Evolutionary conservation across 306 rosid species (phyloP).

Genomic region (Vigna angularis): DNA sequence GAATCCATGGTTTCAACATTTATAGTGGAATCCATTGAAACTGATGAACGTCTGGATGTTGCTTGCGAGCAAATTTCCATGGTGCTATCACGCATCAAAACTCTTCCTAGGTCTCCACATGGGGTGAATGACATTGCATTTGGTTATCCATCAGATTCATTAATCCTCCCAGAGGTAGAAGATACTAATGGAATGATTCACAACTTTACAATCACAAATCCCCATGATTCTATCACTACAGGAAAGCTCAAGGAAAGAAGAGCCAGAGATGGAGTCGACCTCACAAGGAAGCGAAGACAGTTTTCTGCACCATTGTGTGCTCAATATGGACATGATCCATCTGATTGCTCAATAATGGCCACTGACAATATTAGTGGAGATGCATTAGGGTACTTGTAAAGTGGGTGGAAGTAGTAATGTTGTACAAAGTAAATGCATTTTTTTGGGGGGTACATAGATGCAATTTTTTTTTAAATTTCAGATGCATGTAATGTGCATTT

Average conservation of each 20-base stretch:
- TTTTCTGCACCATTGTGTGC: conserved; percentile 68
- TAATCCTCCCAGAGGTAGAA: conserved; percentile 75
- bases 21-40: conserved; percentile 70
- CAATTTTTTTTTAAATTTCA: not conserved
- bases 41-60: conserved; percentile 75
- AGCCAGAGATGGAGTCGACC: conserved; percentile 70
- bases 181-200: conserved; percentile 67
- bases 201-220: conserved; percentile 58
- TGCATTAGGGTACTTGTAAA: conserved; percentile 61
- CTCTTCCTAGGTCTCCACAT: conserved; percentile 66
- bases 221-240: conserved; percentile 62
- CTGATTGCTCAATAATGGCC: conserved; percentile 66
- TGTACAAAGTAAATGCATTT: conserved; percentile 49
- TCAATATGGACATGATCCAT: conserved; percentile 68
- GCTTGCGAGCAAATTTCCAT: conserved; percentile 75
- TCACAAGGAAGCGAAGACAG: conserved; percentile 65
- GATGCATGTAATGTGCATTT: conserved; percentile 15
- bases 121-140: conserved; percentile 56
- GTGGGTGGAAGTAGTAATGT: conserved; percentile 27
- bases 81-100: conserved; percentile 68
- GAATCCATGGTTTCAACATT: conserved; percentile 73
- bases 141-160: conserved; percentile 63
- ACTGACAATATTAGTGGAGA: conserved; percentile 63
- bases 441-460: conserved; percentile 27
- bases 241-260: conserved; percentile 82